Conservation (phyloP, 345 rosid species). For the Salix caprea region DNA sequence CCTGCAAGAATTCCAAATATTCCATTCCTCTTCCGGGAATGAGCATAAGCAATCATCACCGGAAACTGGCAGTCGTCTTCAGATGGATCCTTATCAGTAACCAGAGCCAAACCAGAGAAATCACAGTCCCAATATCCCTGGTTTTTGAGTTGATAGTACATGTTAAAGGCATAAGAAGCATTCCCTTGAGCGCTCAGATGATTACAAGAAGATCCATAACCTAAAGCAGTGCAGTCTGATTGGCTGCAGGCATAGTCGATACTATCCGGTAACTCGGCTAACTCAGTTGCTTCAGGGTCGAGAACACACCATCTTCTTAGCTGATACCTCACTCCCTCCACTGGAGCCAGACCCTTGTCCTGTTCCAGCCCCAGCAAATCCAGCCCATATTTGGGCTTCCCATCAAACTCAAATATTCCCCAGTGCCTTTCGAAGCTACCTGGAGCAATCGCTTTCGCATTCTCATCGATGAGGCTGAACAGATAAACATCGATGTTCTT, state of each 20-base stretch:
- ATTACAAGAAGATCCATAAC: constrained; percentile 72
- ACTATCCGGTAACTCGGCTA: constrained; percentile 38
- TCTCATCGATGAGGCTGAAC: constrained; percentile 18
- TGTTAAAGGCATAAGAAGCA: constrained; percentile 80
- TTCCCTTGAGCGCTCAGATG: constrained; percentile 50
- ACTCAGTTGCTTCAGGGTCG: constrained; percentile 33
- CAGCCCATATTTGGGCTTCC: constrained; percentile 37
- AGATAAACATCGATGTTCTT: constrained; percentile 15
- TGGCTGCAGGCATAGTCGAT: constrained; percentile 62
- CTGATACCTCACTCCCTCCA: constrained; percentile 53
- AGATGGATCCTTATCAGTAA: constrained; percentile 59
- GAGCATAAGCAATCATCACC: constrained; percentile 46
- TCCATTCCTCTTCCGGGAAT: constrained; percentile 16
- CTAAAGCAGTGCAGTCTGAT: constrained; percentile 75
- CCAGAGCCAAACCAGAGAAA: constrained; percentile 53
- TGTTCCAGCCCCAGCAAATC: constrained; percentile 43
- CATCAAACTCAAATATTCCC: constrained; percentile 28
- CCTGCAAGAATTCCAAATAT: constrained; percentile 5
- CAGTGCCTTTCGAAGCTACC: constrained; percentile 33
- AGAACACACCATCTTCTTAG: constrained; percentile 61
- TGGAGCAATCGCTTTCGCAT: constrained; percentile 19
- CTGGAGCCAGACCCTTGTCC: constrained; percentile 41
- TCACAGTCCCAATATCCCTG: constrained; percentile 68
- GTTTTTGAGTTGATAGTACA: constrained; percentile 64
- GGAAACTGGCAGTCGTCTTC: constrained; percentile 60